Conservation (phyloP, 202 grass and related monocot species). For the Bolboschoenoplectus hybrid region DNA sequence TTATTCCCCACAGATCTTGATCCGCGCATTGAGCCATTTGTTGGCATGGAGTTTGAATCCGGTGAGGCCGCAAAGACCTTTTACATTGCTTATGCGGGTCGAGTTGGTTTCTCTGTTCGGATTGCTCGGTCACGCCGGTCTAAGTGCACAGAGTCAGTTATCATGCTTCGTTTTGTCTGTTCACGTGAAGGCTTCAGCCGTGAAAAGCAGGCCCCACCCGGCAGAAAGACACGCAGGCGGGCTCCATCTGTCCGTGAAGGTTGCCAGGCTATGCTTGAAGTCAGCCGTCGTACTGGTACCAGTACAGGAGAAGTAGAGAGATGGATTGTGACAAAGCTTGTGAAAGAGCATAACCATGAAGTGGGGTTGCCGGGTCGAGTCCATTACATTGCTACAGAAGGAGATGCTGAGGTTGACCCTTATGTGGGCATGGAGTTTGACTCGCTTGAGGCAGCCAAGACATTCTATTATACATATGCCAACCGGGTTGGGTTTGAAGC, state of each 20-base stretch:
- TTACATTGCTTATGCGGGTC: slow-evolving; percentile 95
- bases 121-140: slow-evolving; percentile 77
- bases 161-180: slow-evolving; percentile 95
- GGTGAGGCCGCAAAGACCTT: slow-evolving; percentile 92
- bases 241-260: slow-evolving; percentile 85
- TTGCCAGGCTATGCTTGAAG: slow-evolving; percentile 97
- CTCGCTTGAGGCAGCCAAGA: slow-evolving; percentile 80
- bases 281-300: slow-evolving; percentile 55
- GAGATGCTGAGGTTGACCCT: slow-evolving; percentile 64
- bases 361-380: slow-evolving; percentile 81
- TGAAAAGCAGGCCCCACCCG: slow-evolving; percentile 56
- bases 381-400: slow-evolving; percentile 82
- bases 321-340: slow-evolving; percentile 92
- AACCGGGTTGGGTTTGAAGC: slow-evolving; percentile 84
- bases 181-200: slow-evolving; percentile 84
- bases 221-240: slow-evolving; percentile 86
- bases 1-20: slow-evolving; percentile 73
- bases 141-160: slow-evolving; percentile 85
- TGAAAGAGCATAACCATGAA: slow-evolving; percentile 95
- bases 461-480: slow-evolving; percentile 96
- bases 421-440: slow-evolving; percentile 91
- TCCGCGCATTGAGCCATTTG: slow-evolving; percentile 59
- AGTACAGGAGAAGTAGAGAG: slow-evolving; percentile 43
- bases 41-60: slow-evolving; percentile 96
- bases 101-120: slow-evolving; percentile 82